Evolutionary conservation across 257 asterid species (phyloP).

Genomic region (Anisodus tanguticus): DNA sequence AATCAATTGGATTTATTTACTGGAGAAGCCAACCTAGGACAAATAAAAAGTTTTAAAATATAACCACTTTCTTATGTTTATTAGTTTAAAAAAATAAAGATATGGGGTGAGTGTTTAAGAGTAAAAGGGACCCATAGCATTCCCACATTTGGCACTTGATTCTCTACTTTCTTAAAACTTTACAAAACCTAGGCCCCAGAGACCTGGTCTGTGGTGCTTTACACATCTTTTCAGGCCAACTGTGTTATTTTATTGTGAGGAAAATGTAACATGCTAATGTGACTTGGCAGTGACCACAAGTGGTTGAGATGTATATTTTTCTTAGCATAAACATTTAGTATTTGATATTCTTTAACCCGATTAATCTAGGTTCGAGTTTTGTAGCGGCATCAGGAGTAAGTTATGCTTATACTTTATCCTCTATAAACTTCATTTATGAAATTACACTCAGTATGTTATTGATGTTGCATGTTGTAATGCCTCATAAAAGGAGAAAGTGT

Average conservation of each 20-base stretch:
- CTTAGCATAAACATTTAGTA: background rate
- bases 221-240: slow-evolving; percentile 15
- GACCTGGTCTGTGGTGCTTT: slow-evolving; percentile 21
- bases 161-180: slow-evolving; percentile 10
- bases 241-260: slow-evolving; percentile 6
- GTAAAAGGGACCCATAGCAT: background rate
- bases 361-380: background rate
- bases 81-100: background rate
- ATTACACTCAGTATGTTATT: no score
- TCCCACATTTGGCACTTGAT: slow-evolving; percentile 25
- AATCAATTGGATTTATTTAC: background rate
- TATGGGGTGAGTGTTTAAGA: background rate
- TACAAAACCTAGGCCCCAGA: background rate
- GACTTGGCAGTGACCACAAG: background rate
- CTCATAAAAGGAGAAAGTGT: background rate
- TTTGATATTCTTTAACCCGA: rapidly evolving
- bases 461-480: no score
- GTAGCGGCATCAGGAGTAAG: no score
- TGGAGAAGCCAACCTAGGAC: slow-evolving; percentile 24
- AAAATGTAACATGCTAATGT: slow-evolving; percentile 21
- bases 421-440: no score
- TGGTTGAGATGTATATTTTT: background rate
- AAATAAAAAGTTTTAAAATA: background rate
- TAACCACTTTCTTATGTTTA: slow-evolving; percentile 3
- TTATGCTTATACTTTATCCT: no score